These are phyloP conservation scores for Meyerozyma sp. DNA, from an alignment of 1,139 yeast genomes.

Conservation along the genomic window DNA sequence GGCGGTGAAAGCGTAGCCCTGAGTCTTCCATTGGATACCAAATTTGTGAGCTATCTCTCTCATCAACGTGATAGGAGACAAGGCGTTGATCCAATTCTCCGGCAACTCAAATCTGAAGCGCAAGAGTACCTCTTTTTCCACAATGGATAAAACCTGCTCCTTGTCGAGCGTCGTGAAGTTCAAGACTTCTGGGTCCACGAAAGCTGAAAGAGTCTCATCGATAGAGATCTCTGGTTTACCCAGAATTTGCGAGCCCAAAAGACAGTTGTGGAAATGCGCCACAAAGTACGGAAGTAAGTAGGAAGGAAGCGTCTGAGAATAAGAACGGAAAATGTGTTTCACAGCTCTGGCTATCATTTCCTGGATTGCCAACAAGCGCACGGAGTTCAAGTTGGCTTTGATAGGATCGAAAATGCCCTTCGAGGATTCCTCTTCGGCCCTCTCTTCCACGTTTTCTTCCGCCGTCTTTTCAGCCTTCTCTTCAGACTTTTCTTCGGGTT, in stretches of 20 bases:
- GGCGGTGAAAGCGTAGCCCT: conserved; percentile 44
- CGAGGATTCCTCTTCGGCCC: conserved; percentile 20
- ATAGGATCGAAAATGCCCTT: conserved; percentile 40
- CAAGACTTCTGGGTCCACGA: conserved; percentile 40
- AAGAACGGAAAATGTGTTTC: conserved; percentile 65
- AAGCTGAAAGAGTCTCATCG: conserved; percentile 35
- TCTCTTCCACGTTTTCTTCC: conserved; percentile 16
- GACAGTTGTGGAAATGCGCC: conserved; percentile 68
- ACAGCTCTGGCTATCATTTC: conserved; percentile 78
- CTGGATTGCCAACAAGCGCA: conserved; percentile 46
- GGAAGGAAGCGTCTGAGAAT: conserved; percentile 45
- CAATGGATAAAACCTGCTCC: conserved; percentile 33
- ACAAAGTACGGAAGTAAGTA: conserved; percentile 54
- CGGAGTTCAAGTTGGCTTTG: conserved; percentile 39
- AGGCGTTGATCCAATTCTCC: conserved; percentile 36
- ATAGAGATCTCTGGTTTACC: conserved; percentile 37
- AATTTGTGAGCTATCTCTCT: conserved; percentile 71
- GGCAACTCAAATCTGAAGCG: conserved; percentile 63
- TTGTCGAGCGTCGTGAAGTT: conserved; percentile 44
- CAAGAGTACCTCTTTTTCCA: conserved; percentile 46
- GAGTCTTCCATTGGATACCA: conserved; percentile 83
- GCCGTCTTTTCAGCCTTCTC: conserved; percentile 23
- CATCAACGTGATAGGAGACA: conserved; percentile 46
- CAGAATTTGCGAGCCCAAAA: conserved; percentile 51
- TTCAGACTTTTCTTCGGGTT: conserved; percentile 21